A percentile compares a stretch with the other conserved stretches of the same genome.
These are phyloP conservation scores for Neonothopanus nambi DNA, from an alignment of 1,284 basidiomycete species.

Conservation along the genomic window DNA sequence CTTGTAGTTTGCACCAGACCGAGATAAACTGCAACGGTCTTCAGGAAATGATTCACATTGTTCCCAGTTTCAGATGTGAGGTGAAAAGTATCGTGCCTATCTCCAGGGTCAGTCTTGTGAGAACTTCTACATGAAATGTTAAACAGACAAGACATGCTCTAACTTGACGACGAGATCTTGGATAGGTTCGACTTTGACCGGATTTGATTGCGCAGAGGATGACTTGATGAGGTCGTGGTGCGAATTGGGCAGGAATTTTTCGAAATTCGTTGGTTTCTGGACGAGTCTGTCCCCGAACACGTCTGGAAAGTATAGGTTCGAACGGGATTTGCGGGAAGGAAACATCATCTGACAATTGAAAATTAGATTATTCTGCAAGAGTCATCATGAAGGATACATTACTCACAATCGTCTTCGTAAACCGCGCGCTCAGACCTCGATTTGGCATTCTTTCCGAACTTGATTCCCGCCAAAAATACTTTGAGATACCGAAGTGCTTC, in stretches of 20 bases:
- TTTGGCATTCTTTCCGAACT: too few species aligned
- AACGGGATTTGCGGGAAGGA: conserved; percentile 13
- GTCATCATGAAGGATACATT: too few species aligned
- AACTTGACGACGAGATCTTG: conserved; percentile 23
- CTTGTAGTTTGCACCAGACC: conserved; percentile 23
- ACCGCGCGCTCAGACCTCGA: conserved; percentile 3
- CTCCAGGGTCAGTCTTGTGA: too few species aligned
- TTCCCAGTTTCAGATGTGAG: conserved; percentile 7
- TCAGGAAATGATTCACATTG: conserved; percentile 13
- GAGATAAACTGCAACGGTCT: conserved; percentile 9
- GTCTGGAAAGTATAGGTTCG: conserved; percentile 23
- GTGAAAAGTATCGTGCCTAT: conserved; percentile 8
- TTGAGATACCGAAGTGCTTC: conserved; percentile 33
- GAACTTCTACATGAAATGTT: background rate
- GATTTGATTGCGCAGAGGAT: conserved; percentile 4
- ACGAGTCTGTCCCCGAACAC: conserved; percentile 10
- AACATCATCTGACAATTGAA: conserved; percentile 8
- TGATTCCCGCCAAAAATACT: conserved; percentile 34
- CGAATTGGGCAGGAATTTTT: background rate
- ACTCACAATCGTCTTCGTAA: too few species aligned
- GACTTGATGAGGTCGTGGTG: conserved; percentile 3
- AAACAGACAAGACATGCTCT: conserved; percentile 34
- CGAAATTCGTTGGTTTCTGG: conserved; percentile 8
- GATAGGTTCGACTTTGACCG: conserved; percentile 22
- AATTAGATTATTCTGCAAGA: conserved; percentile 6